Conservation (phyloP, 345 rosid species). For the Eucalyptus paniculata region DNA sequence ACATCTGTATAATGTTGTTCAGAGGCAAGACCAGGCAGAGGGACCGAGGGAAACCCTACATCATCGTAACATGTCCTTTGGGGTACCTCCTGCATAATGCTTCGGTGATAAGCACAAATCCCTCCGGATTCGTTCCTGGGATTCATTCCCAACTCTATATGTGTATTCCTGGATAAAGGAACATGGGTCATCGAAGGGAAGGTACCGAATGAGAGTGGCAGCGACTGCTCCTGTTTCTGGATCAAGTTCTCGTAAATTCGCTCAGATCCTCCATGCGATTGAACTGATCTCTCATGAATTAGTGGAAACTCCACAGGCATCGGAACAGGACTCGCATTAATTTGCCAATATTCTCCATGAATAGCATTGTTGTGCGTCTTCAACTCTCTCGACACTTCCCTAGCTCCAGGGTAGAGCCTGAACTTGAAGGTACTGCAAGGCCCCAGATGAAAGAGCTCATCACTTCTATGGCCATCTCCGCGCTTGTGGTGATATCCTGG, state of each 20-base stretch:
- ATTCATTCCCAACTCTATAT: background rate
- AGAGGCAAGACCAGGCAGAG: background rate
- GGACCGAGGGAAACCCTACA: background rate
- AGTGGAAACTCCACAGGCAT: background rate
- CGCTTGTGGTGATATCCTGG: constrained; percentile 42
- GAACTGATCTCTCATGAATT: background rate
- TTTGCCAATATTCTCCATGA: background rate
- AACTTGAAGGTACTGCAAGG: constrained; percentile 42
- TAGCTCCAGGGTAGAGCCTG: background rate
- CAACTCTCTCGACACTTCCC: background rate
- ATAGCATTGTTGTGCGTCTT: background rate
- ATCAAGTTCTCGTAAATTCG: background rate
- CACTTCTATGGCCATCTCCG: constrained; percentile 33
- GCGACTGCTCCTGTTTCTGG: background rate
- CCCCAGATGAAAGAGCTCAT: constrained; percentile 35
- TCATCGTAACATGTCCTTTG: background rate
- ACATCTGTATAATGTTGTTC: background rate
- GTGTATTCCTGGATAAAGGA: background rate
- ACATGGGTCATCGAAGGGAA: background rate
- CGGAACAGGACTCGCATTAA: background rate
- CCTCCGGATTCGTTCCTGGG: background rate
- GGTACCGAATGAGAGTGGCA: background rate
- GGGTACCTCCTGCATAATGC: background rate
- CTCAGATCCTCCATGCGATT: background rate
- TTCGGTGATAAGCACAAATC: background rate